Base-by-base conservation (phyloP, 495 filamentous ascomycete species). In the Penicillium dipodomyicola region DNA sequence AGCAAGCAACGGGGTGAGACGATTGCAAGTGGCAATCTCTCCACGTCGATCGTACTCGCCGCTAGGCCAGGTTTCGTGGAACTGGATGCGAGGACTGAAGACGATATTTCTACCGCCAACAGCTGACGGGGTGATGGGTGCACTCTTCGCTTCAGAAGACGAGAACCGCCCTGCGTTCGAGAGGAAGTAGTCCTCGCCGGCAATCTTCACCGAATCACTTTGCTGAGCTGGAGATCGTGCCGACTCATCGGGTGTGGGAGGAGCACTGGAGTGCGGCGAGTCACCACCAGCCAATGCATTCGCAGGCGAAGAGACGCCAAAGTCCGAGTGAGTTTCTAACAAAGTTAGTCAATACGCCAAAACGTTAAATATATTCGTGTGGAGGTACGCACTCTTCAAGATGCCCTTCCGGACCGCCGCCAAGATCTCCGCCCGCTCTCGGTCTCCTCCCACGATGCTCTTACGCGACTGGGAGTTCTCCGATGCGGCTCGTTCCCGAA, bases 11-110 rank as follows among this genome's bases (percentile, higher is more conserved):
- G 94, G 94, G 41, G 94, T 99, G 57, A 99, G 75, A 55, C 92
- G 89, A 69, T 99, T 99, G 82, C 94, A 99, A 8, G 94, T 99
- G 25, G 94, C 92, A 70, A 97, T 89, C 12, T 99, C 94, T 45
- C 94, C 95, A 37, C 95, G 86, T 45, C 94, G 87, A 67, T 99
- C 94, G 67, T 99, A 99, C 74, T 99, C 94, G 56, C 86, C 86
- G 63, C 85, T 89, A 6, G 92, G 90, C 93, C 94, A 97, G 15
- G 90, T 97, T 65, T 99, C 94, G 67, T 96, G 86, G 67, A 96
- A 97, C 55, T 94, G 85, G 49, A 97, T 92, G 23, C 93, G 84
- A 55, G 94, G 93, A 68, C 88, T 97, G 71, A 97, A 99, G 33
- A 84, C 87, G 52, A 96, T 93, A 69, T 85, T 89, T 57, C 89